Evolutionary conservation across 768 basidiomycete species (phyloP).

Genomic region (Hygrophorus pudorinus): DNA sequence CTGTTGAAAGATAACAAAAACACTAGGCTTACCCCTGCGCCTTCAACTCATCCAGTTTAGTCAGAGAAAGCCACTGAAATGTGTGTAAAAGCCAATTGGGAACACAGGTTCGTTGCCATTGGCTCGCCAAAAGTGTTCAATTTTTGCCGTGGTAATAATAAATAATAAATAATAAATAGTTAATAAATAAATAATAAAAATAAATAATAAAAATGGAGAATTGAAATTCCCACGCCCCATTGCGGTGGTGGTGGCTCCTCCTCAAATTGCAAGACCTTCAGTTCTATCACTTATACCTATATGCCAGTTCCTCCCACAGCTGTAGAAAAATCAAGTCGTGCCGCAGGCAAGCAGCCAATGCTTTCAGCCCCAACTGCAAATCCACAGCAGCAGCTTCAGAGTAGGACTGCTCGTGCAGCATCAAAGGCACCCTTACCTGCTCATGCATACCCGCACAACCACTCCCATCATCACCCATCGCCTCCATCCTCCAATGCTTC

Average conservation of each 20-base stretch:
- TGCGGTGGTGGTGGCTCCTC: too few relatives aligned
- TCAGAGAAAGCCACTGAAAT: conserved; percentile 44
- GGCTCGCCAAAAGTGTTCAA: too few relatives aligned
- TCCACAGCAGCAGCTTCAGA: conserved; percentile 5
- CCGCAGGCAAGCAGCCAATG: conserved; percentile 11
- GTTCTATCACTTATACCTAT: too few relatives aligned
- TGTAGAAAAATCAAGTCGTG: neutral
- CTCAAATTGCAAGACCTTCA: too few relatives aligned
- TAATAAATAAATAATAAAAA: too few relatives aligned
- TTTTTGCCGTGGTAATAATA: too few relatives aligned
- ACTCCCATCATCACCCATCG: conserved; percentile 36
- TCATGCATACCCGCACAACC: conserved; percentile 28
- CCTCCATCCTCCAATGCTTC: conserved; percentile 37
- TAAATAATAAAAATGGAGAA: too few relatives aligned
- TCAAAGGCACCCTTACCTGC: conserved; percentile 48
- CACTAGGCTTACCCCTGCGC: conserved; percentile 37
- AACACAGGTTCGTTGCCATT: conserved; percentile 47
- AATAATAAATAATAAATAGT: too few relatives aligned
- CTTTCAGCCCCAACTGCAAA: conserved; percentile 6
- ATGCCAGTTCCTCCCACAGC: too few relatives aligned
- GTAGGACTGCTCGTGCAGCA: conserved; percentile 9
- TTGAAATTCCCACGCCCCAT: too few relatives aligned
- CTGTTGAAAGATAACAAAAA: neutral
- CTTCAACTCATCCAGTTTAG: conserved; percentile 47
- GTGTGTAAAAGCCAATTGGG: conserved; percentile 69